A percentile compares a stretch with the other conserved stretches of the same genome.
Evolutionary conservation across 2,329 filamentous ascomycete genomes (phyloP).

Genomic region (Apiospora arundinis): DNA sequence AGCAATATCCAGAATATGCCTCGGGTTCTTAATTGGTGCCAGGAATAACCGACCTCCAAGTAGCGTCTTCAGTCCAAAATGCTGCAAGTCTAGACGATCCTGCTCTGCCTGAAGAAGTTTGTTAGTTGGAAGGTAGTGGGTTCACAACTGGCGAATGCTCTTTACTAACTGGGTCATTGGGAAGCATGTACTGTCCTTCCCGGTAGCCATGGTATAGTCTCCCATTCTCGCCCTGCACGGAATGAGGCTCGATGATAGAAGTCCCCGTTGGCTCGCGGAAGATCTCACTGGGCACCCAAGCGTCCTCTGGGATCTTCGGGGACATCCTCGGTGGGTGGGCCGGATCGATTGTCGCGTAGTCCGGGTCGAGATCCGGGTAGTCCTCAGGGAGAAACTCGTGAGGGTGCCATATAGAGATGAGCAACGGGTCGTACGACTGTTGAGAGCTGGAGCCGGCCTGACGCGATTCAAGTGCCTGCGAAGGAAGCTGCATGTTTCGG

Average conservation of each 20-base stretch:
- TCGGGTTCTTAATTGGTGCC: conserved; percentile 11
- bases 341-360: not conserved
- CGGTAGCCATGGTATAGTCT: conserved; percentile 2
- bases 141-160: not conserved
- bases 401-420: not conserved
- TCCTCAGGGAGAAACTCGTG: not conserved
- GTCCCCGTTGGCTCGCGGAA: not conserved
- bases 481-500: not conserved
- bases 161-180: conserved; percentile 29
- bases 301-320: not conserved
- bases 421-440: not conserved
- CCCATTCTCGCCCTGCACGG: not conserved
- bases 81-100: conserved; percentile 23
- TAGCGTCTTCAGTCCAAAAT: not conserved
- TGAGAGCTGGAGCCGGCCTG: not conserved
- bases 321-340: not conserved
- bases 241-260: not conserved
- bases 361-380: not conserved
- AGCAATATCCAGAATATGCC: conserved; percentile 19
- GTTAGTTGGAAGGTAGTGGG: not conserved
- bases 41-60: not conserved
- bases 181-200: conserved; percentile 2
- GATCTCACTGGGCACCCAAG: not conserved
- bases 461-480: not conserved
- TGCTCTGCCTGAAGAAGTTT: conserved; percentile 7